Conservation (phyloP, 441 rosid genomes). For the Oxalis stricta region DNA sequence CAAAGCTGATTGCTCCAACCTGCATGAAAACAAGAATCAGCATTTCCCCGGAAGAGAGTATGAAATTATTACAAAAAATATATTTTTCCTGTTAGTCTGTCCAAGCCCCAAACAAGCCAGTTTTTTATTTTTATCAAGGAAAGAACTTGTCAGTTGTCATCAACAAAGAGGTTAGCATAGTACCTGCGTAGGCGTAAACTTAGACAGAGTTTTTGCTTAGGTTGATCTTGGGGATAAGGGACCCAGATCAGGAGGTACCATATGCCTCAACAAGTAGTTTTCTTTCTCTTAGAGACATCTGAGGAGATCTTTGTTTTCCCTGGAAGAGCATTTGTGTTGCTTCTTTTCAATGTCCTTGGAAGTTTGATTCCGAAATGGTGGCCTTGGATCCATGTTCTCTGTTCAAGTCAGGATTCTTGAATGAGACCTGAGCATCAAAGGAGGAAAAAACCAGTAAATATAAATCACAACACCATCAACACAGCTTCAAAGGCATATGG, state of each 20-base stretch:
- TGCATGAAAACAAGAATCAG: constrained; percentile 20
- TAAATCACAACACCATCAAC: too few species aligned
- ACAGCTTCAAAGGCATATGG: too few species aligned
- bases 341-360: constrained; percentile 70
- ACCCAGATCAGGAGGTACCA: constrained; percentile 88
- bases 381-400: constrained; percentile 51
- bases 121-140: too few species aligned
- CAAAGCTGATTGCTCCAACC: constrained; percentile 94
- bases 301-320: constrained; percentile 52
- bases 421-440: constrained; percentile 49
- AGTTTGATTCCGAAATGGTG: constrained; percentile 75
- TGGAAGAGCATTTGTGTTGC: constrained; percentile 55
- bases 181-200: constrained; percentile 95
- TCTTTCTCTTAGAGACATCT: constrained; percentile 44
- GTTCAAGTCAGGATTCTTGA: constrained; percentile 56
- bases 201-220: constrained; percentile 90
- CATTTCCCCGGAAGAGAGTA: background rate
- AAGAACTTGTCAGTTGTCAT: too few species aligned
- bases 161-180: constrained; percentile 7
- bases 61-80: background rate
- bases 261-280: constrained; percentile 80
- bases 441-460: constrained; percentile 5
- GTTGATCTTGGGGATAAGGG: constrained; percentile 99
- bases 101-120: too few species aligned
- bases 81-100: too few species aligned